Evolutionary conservation across 306 rosid genomes (phyloP).

Genomic region (Rosa lucieae): DNA sequence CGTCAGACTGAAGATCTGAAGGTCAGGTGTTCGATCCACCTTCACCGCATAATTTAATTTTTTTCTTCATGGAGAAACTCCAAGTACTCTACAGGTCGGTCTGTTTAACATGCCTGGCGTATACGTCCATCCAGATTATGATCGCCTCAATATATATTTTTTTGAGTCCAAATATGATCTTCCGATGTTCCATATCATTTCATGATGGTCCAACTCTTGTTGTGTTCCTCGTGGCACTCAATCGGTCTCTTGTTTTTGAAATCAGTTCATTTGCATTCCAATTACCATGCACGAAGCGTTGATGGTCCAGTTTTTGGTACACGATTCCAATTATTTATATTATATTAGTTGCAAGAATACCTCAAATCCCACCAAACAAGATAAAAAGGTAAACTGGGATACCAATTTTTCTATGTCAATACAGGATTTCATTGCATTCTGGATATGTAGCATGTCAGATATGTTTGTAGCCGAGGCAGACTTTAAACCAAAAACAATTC

Average conservation of each 20-base stretch:
- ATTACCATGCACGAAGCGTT: neutral
- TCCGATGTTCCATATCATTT: neutral
- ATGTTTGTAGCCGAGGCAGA: neutral
- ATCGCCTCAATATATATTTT: too few species aligned
- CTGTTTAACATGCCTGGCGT: too few species aligned
- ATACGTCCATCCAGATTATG: too few species aligned
- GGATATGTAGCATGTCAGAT: neutral
- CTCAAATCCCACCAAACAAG: neutral
- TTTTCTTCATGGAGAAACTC: neutral
- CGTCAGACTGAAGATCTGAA: conserved; percentile 25
- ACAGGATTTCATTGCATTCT: neutral
- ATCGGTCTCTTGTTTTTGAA: too few species aligned
- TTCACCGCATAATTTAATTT: conserved; percentile 1
- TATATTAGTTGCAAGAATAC: neutral
- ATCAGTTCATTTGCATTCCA: neutral
- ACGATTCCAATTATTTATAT: neutral
- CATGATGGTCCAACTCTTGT: neutral
- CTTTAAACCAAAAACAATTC: neutral
- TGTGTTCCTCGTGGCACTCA: neutral
- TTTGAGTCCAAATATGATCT: too few species aligned
- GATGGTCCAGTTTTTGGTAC: neutral
- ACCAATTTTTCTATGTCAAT: neutral
- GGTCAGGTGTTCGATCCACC: conserved; percentile 24
- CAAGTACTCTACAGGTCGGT: too few species aligned
- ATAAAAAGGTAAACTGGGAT: neutral